Evolutionary conservation across 2,329 filamentous ascomycete genomes (phyloP).

Genomic region (Pyrenochaeta sp.): DNA sequence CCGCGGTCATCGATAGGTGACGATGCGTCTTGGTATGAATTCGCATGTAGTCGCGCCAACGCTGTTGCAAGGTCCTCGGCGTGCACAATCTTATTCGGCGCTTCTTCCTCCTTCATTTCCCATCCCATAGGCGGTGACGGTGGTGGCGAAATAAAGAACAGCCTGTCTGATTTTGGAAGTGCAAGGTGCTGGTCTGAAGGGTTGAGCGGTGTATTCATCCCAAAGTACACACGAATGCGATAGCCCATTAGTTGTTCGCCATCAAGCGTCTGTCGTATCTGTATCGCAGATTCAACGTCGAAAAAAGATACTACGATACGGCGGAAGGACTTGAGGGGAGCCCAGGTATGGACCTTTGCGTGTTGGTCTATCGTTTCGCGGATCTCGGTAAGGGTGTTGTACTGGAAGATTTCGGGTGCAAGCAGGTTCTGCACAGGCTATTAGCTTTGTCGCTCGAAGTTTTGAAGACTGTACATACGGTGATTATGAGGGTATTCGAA

Average conservation of each 20-base stretch:
- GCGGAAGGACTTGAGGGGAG: conserved; percentile 82
- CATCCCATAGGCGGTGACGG: conserved; percentile 71
- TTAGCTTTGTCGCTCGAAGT: conserved; percentile 15
- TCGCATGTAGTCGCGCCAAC: conserved; percentile 61
- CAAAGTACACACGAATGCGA: conserved; percentile 54
- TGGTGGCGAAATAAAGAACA: conserved; percentile 73
- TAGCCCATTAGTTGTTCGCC: conserved; percentile 75
- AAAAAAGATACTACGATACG: conserved; percentile 84
- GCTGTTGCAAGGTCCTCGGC: conserved; percentile 68
- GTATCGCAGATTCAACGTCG: conserved; percentile 72
- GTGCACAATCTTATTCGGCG: conserved; percentile 72
- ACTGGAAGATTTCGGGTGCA: conserved; percentile 75
- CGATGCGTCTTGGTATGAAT: conserved; percentile 30
- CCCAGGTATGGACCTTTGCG: conserved; percentile 79
- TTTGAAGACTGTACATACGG: conserved; percentile 51
- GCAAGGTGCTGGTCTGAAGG: conserved; percentile 50
- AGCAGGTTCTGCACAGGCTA: conserved; percentile 66
- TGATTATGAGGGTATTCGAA: conserved; percentile 85
- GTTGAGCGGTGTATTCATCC: conserved; percentile 49
- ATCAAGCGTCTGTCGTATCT: conserved; percentile 76
- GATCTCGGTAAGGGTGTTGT: conserved; percentile 77
- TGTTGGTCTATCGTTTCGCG: conserved; percentile 73
- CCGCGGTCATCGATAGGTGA: conserved; percentile 37
- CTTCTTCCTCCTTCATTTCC: conserved; percentile 69
- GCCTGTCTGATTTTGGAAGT: conserved; percentile 64